A percentile compares a stretch with the other conserved stretches of the same genome.
Evolutionary conservation across 306 rosid species (phyloP).

Genomic region (Mimosa pudica): DNA sequence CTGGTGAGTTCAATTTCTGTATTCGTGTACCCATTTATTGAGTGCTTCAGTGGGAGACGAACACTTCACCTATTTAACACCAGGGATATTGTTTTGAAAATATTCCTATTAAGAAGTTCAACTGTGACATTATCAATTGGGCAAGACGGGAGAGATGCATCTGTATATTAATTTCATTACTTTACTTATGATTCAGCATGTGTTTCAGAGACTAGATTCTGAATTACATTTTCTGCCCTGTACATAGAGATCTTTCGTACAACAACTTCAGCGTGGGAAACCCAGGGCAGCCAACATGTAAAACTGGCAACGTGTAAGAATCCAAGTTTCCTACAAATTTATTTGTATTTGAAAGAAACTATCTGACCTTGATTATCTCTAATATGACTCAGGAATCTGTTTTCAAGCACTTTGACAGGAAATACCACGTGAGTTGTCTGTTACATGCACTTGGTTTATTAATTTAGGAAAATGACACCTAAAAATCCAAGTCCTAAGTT

Average conservation of each 20-base stretch:
- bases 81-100: not conserved
- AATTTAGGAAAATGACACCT: not conserved
- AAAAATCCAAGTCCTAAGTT: not conserved
- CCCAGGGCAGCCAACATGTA: constrained; percentile 38
- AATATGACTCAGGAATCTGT: constrained; percentile 40
- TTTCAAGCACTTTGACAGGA: constrained; percentile 32
- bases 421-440: constrained; percentile 40
- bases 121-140: not conserved
- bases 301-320: constrained; percentile 50
- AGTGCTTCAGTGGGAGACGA: not conserved
- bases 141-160: not conserved
- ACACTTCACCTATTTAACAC: not conserved
- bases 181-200: constrained; percentile 18
- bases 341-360: constrained; percentile 1
- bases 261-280: constrained; percentile 48
- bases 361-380: constrained; percentile 13
- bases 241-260: constrained; percentile 70
- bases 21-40: not conserved
- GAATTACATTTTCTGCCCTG: constrained; percentile 36
- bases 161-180: constrained; percentile 5
- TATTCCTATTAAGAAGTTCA: not conserved
- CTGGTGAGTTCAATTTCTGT: not conserved
- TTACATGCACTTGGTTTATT: not conserved
- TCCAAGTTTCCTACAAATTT: constrained; percentile 11
- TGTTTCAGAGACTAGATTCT: constrained; percentile 16